These are phyloP conservation scores for Hyaloperonospora arabidopsidis DNA, from an alignment of 352 stramenopile genomes.

Conservation along the genomic window DNA sequence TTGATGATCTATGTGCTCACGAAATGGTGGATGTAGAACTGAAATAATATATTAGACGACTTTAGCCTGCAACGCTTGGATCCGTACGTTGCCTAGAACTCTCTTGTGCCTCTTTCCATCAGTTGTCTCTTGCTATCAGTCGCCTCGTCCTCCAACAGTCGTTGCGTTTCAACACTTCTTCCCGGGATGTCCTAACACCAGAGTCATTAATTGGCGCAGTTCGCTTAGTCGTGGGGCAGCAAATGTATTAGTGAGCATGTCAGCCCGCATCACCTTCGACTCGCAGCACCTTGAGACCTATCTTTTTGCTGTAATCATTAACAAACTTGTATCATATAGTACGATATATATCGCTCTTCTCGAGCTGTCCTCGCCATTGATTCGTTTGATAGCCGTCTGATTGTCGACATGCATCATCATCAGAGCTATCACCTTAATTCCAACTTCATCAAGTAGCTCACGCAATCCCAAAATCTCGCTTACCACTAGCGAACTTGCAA, in stretches of 20 bases:
- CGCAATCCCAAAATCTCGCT: no score
- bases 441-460: not conserved
- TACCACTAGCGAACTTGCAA: not conserved
- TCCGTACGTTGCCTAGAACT: no score
- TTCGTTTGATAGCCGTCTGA: not conserved
- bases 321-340: constrained; percentile 1
- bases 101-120: no score
- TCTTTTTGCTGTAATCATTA: not conserved
- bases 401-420: constrained; percentile 1
- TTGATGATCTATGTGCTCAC: no score
- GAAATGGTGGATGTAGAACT: no score
- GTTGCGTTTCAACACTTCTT: not conserved
- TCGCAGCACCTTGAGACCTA: not conserved
- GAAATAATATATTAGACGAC: no score
- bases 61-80: no score
- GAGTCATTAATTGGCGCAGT: not conserved
- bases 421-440: not conserved
- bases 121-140: not conserved
- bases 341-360: not conserved
- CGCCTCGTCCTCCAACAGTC: not conserved
- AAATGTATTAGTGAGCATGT: not conserved
- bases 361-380: constrained; percentile 20
- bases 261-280: not conserved
- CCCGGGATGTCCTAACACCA: not conserved
- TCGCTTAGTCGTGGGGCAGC: not conserved